Conservation (phyloP, 2,329 filamentous ascomycete genomes). For the Nemania bipapillata region DNA sequence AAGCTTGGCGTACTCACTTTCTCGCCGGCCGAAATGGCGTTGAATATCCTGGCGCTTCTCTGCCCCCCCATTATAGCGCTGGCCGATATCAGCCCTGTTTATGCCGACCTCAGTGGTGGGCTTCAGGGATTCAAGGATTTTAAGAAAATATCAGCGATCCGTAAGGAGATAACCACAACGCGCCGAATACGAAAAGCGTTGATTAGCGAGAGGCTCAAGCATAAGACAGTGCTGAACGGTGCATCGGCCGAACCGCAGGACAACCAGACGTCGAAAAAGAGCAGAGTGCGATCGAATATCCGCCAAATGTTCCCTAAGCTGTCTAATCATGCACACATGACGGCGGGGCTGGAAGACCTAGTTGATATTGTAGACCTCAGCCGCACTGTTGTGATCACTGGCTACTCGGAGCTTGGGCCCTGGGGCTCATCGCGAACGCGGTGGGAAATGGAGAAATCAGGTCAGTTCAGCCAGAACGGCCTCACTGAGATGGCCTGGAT, state of each 20-base stretch:
- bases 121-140: conserved; percentile 96
- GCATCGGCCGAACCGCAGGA: not conserved
- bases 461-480: conserved; percentile 94
- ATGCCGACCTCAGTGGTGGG: conserved; percentile 95
- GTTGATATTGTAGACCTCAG: conserved; percentile 99
- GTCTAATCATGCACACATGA: conserved; percentile 89
- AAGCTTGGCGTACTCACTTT: conserved; percentile 96
- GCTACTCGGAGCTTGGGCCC: conserved; percentile 93
- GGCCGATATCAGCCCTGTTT: conserved; percentile 93
- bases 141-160: conserved; percentile 75
- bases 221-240: not conserved
- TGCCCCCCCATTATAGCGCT: conserved; percentile 90
- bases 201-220: not conserved
- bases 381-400: conserved; percentile 95
- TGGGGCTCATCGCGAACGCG: conserved; percentile 98
- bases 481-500: conserved; percentile 99
- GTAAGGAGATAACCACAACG: not conserved
- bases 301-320: conserved; percentile 66
- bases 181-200: not conserved
- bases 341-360: conserved; percentile 84
- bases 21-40: conserved; percentile 99
- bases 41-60: conserved; percentile 97
- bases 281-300: conserved; percentile 30
- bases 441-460: conserved; percentile 98
- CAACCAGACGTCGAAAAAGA: not conserved